Base-by-base conservation (phyloP, 1,284 basidiomycete species). In the Phylloporus gajari region DNA sequence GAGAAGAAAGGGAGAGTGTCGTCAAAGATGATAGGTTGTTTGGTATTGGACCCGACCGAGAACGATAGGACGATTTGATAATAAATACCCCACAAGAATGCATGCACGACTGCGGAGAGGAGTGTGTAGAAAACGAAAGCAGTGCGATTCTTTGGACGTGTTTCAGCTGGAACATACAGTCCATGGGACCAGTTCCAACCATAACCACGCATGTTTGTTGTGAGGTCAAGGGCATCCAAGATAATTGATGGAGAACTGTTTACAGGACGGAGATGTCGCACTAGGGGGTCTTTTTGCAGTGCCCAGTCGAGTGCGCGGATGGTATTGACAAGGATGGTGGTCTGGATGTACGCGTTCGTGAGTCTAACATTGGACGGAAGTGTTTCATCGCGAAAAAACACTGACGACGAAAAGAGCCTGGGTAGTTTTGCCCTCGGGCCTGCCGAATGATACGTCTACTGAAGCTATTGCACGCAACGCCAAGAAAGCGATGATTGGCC, bases 201-300 rank as follows among this genome's bases (percentile, higher is more conserved):
- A 56, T 84, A 74, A 9, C 90, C 90, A 15, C 90, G 88, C 23
- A 88, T 72, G 71, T 85, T 88, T 70, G 78, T 80, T 12, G 75
- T 74, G 23, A 91, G 83, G 68, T 91, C 88, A 19, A 86, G 74
- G 1, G 86, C 85, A 74, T 92, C 87, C 46, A 81, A 67, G 23
- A 82, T 70, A 3, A 44, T 51, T 2, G 73, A 73, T 17, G 51
- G 40, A 21, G 56, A 38, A 4, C 32, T 8, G n/a, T 63, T 62
- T 4, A 4, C 13, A 46, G 75, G 70, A 53, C 46, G 68, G 27
- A 66, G 17, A 38, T 56, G 67, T 30, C 74, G 76, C 44, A 38
- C 42, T 21, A 74, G 67, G 4, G 70, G 73, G 17, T 68, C 68
- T 51, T 71, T 68, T 23, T 23, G 21, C 6, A 71, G 44, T 3